phyloP scores from a whole-genome alignment of 2,329 filamentous ascomycete species.

The Celoporthe dispersa region DNA sequence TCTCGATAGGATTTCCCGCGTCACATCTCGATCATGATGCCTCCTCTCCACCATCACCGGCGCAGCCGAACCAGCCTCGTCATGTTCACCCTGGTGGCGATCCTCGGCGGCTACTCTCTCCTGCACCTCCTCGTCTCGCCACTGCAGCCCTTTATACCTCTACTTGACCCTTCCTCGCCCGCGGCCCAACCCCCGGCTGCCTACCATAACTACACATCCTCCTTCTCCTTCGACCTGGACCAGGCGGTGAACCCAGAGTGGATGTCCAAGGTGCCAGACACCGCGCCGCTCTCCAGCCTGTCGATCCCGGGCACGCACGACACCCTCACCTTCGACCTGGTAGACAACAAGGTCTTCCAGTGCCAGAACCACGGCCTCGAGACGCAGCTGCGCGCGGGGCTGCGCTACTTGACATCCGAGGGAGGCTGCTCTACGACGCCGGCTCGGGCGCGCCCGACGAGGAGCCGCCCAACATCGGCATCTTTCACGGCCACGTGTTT shows the following conservation, averaged over 20 bases:
- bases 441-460: slow-evolving; percentile 32
- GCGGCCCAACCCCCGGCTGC: slow-evolving; percentile 6
- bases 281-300: slow-evolving; percentile 46
- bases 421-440: slow-evolving; percentile 44
- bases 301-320: slow-evolving; percentile 59
- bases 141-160: slow-evolving; percentile 5
- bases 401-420: slow-evolving; percentile 56
- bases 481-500: slow-evolving; percentile 52
- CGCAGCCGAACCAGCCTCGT: slow-evolving; percentile 22
- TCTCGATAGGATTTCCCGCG: not conserved
- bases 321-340: slow-evolving; percentile 53
- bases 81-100: slow-evolving; percentile 12
- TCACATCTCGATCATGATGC: slow-evolving; percentile 14
- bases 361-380: slow-evolving; percentile 53
- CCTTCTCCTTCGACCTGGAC: slow-evolving; percentile 49
- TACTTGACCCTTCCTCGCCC: not conserved
- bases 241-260: slow-evolving; percentile 42
- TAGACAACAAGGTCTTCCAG: slow-evolving; percentile 41
- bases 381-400: slow-evolving; percentile 50
- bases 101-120: slow-evolving; percentile 21
- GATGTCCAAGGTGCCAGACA: slow-evolving; percentile 51
- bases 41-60: slow-evolving; percentile 9
- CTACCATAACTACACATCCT: slow-evolving; percentile 36
- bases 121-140: slow-evolving; percentile 20
- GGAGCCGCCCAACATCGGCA: slow-evolving; percentile 39